These are phyloP conservation scores for Populus hybrid DNA, from an alignment of 441 rosid genomes.

Conservation along the genomic window DNA sequence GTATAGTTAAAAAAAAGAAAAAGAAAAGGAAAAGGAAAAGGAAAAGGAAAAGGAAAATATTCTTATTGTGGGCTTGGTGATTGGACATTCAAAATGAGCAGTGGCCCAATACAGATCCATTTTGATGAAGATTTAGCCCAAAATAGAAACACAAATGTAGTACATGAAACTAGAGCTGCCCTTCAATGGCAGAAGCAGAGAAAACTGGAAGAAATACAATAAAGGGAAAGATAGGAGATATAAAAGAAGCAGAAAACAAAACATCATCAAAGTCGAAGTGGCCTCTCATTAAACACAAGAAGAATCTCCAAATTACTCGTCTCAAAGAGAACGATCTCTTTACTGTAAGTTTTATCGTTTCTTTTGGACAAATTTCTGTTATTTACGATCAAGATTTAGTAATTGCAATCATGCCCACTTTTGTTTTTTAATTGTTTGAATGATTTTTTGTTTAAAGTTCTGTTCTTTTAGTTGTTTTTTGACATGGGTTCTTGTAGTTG, in stretches of 20 bases:
- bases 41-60: too few relatives aligned
- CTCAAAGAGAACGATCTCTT: conserved; percentile 82
- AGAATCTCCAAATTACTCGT: conserved; percentile 48
- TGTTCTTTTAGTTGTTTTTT: background rate
- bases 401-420: background rate
- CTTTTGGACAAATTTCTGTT: background rate
- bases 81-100: background rate
- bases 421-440: background rate
- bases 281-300: conserved; percentile 71
- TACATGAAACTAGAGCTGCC: background rate
- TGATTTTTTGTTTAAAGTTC: background rate
- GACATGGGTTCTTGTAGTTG: background rate
- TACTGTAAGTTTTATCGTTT: conserved; percentile 42
- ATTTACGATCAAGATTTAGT: background rate
- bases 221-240: conserved; percentile 44
- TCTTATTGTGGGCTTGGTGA: background rate
- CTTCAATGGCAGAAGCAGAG: conserved; percentile 19
- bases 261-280: conserved; percentile 32
- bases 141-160: background rate
- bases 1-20: background rate
- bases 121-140: background rate
- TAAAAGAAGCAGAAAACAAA: conserved; percentile 20
- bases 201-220: conserved; percentile 1
- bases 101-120: background rate
- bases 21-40: too few relatives aligned